Base-by-base conservation (phyloP, 225 moss, liverwort and hornwort genomes). In the Neckera pumila region DNA sequence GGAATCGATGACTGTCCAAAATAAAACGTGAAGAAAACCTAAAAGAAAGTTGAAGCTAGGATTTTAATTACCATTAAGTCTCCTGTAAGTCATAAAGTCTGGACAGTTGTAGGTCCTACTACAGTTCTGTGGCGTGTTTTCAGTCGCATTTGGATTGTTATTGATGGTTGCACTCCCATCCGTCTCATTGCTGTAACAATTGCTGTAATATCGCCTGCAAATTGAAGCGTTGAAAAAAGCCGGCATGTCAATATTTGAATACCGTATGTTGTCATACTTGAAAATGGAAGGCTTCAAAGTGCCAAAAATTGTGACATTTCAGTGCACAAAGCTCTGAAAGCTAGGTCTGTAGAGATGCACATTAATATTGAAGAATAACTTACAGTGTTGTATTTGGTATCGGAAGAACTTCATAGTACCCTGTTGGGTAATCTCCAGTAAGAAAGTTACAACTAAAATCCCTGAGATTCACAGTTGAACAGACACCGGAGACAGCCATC, bases 361-460 rank as follows among this genome's bases (percentile, higher is more conserved):
- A 14, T 57, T 26, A 21, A 6, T 18, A 28, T 33, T 51, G 54
- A 42, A 53, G 53, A 17, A 80, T 5, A 38, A 67, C 90, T 90
- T 87, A 90, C 90, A 90, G 15, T 36, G 65, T 84, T 79, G 80
- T 62, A n/a, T 77, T 88, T 17, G 90, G 87, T 71, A 80, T 4
- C 2, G 90, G 84, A 36, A 79, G 40, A 51, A 56, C 69, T 17
- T 83, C 7, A 36, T 86, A 89, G 70, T 90, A 86, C 17, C 77
- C 83, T 79, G 43, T 43, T 43, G 90, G 90, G 54, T 87, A 87
- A 0, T 87, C 80, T 62, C 90, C 90, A 26, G 43, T 7, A 14
- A 90, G 87, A 57, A 1, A 90, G 80, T 90, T 87, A 80, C 90
- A 90, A 59, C 80, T 87, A n/a, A 90, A 84, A 49, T 90, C 84